phyloP scores from a whole-genome alignment of 495 filamentous ascomycete species.

The Saxophila tyrrhenica region DNA sequence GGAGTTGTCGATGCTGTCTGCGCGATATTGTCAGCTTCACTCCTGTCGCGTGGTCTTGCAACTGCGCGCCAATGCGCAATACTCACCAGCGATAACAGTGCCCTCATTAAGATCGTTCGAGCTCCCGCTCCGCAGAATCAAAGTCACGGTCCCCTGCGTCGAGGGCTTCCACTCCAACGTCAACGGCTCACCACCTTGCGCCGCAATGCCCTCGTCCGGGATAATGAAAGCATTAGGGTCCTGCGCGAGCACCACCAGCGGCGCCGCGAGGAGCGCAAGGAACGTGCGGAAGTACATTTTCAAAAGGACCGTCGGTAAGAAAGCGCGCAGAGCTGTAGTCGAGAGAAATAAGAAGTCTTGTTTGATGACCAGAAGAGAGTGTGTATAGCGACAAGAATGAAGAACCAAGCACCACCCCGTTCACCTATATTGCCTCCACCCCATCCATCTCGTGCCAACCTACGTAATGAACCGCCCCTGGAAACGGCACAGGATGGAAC shows the following conservation, averaged over 20 bases:
- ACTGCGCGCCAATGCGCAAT: neutral
- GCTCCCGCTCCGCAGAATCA: conserved; percentile 43
- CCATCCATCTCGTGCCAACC: no score
- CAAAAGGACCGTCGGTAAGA: neutral
- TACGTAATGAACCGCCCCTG: neutral
- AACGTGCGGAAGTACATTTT: conserved; percentile 13
- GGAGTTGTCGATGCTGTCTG: conserved; percentile 44
- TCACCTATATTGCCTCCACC: no score
- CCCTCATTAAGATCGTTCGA: conserved; percentile 36
- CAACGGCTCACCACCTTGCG: conserved; percentile 40
- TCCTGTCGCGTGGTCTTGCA: neutral
- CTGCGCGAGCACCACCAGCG: conserved; percentile 13
- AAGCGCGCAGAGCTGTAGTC: no score
- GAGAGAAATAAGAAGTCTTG: neutral
- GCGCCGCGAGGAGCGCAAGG: conserved; percentile 12
- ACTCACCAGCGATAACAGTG: conserved; percentile 44
- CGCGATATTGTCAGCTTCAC: neutral
- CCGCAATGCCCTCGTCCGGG: conserved; percentile 34
- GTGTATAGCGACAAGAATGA: neutral
- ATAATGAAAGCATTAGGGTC: conserved; percentile 44
- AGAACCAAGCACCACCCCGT: neutral
- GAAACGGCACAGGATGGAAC: neutral
- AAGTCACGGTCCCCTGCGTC: conserved; percentile 40
- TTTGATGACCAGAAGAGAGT: no score
- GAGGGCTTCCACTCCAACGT: conserved; percentile 46